Conservation (phyloP, 2,329 filamentous ascomycete species). For the Plenodomus tracheiphilus region DNA sequence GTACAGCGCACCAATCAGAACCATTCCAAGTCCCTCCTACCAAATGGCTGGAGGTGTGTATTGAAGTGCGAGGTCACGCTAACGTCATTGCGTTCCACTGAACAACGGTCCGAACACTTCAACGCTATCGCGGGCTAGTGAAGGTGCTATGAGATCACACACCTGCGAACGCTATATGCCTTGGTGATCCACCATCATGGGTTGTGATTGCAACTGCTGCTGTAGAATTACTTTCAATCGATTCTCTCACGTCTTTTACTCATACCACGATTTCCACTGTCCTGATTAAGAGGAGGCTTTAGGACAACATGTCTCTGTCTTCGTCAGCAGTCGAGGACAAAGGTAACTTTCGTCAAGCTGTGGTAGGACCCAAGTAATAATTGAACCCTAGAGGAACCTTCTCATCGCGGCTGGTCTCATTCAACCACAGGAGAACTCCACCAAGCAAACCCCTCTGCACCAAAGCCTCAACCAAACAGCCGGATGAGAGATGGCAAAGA, state of each 20-base stretch:
- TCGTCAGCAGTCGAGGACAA: constrained; percentile 12
- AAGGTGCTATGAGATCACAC: constrained; percentile 11
- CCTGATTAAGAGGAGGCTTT: too few species aligned
- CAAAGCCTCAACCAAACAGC: constrained; percentile 4
- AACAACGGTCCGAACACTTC: constrained; percentile 1
- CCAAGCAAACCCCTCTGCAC: constrained; percentile 3
- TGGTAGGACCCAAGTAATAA: not conserved
- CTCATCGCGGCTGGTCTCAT: too few species aligned
- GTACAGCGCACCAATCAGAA: too few species aligned
- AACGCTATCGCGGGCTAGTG: not conserved
- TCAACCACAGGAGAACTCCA: too few species aligned
- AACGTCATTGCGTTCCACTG: constrained; percentile 7
- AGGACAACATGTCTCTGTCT: constrained; percentile 10
- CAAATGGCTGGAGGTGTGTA: not conserved
- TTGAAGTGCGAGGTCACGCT: constrained; percentile 4
- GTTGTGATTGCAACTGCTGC: too few species aligned
- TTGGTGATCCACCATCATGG: too few species aligned
- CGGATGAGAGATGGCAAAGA: constrained; percentile 23
- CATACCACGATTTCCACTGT: too few species aligned
- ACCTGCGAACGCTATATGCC: too few species aligned
- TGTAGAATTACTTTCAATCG: too few species aligned
- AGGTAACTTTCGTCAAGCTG: constrained; percentile 1
- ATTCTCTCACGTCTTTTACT: too few species aligned
- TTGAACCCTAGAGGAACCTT: too few species aligned
- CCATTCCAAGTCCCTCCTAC: too few species aligned